Evolutionary conservation across 108 stramenopile species (phyloP), one percentile per base, ranked within the genome.

Genomic region (Skeletonema marinoi): DNA sequence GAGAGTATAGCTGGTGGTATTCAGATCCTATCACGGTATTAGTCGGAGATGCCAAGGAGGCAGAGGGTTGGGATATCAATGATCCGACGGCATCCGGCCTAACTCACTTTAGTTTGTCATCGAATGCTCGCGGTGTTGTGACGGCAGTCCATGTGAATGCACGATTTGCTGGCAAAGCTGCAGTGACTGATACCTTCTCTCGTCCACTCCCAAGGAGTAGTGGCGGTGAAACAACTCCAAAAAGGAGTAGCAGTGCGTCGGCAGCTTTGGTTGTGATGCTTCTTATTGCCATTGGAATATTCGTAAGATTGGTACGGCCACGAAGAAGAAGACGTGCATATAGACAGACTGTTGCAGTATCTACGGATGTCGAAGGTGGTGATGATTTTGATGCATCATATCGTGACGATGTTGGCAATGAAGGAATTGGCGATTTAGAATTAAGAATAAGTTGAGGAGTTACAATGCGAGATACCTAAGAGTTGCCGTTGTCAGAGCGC

Each of bases 1-100:
- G 73, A 12, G 54, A 65, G n/a, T 65, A 83, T 19, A 58, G 60
- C 51, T 83, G 82, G 82, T 83, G 82, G 82, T 83, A 83, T 65
- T 77, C 82, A 11, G 36, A 69, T 32, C 83, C 79, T 44, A 64
- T 84, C 17, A 67, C 74, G 12, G 14, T 84, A 10, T 31, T 80
- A 25, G 44, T 80, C 33, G 83, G 83, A 7, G 36, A 75, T 12
- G 7, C 39, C 2, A 56, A 60, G 42, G 72, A 64, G 14, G 12
- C 29, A 12, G 72, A 83, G n/a, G 72, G 67, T 0, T 44, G 46
- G 36, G 21, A 67, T 16, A 70, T 65, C 39, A 58, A 77, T 35
- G 60, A 71, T 65, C 71, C 82, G 32, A 58, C 46, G 42, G 64
- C 32, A 62, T 36, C 32, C 9, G 38, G 48, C 17, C 48, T 50